Evolutionary conservation across 1,284 basidiomycete genomes (phyloP), one percentile per base, ranked within the genome.

Genomic region (Malassezia caprae): DNA sequence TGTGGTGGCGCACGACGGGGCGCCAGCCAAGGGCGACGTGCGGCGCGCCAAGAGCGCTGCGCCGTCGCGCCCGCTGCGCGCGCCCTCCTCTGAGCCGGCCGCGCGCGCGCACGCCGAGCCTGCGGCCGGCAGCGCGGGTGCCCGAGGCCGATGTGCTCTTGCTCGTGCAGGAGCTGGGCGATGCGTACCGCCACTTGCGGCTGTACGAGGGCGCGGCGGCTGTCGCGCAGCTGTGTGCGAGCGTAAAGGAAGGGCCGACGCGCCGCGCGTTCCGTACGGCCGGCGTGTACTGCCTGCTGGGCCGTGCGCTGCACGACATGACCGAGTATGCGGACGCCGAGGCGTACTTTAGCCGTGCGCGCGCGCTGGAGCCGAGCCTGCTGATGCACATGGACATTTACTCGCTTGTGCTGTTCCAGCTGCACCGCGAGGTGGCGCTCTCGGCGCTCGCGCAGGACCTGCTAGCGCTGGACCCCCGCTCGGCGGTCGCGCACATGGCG

Each of bases 331-430:
- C 64, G 3, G 53, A 59, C 26, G 61, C 72, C 11, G 69, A 71
- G 48, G 44, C 23, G 41, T 63, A 69, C 44, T 72, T 72, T 41
- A 43, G 46, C 3, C 42, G 50, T 4, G 61, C 58, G 2, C 61
- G 63, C 24, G 58, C 53, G 26, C 51, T 53, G 15, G 64, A 67
- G 37, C 69, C 69, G 2, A 61, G 35, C 53, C 43, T 63, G 11
- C 49, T 60, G 2, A 41, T 58, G 15, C 66, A 67, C 54, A 72
- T 72, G 69, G 70, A 72, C 56, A 61, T 72, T 43, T 72, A 58
- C 53, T 68, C 67, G 12, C 61, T 71, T 13, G 65, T 68, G n/a
- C 68, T 72, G 24, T 74, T 67, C 55, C 72, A 74, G 46, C 62
- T 74, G 27, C 64, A 70, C n/a, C 64, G 72, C 52, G 70, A 74